Percentiles rank a stretch among this genome's conserved stretches.
phyloP scores from a whole-genome alignment of 352 stramenopile species.

The Globisporangium nagaii region DNA sequence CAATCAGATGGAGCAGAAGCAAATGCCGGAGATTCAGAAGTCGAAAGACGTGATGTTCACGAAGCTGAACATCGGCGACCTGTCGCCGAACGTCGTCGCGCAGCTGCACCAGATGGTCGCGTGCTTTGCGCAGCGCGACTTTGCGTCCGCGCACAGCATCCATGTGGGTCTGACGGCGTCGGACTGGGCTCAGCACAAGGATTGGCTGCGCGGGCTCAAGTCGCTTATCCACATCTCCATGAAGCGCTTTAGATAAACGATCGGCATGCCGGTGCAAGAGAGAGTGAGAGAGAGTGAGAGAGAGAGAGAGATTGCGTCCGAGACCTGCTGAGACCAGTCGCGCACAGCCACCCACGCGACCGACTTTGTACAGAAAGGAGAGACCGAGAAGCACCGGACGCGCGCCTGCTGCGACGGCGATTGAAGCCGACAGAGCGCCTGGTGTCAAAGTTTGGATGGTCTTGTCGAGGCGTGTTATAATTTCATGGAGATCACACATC shows the following conservation, averaged over 20 bases:
- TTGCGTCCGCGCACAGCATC: slow-evolving; percentile 71
- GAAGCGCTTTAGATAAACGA: slow-evolving; percentile 86
- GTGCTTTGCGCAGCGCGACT: slow-evolving; percentile 76
- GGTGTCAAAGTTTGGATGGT: too few relatives aligned
- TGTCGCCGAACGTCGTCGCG: slow-evolving; percentile 64
- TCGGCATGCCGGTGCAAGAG: too few relatives aligned
- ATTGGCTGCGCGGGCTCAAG: slow-evolving; percentile 97
- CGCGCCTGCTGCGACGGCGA: too few relatives aligned
- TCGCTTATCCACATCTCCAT: slow-evolving; percentile 93
- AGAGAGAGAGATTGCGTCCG: not conserved
- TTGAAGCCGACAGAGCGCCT: too few relatives aligned
- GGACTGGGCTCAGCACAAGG: slow-evolving; percentile 96
- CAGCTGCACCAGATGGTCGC: slow-evolving; percentile 77
- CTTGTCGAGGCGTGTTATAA: too few relatives aligned
- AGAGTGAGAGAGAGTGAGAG: too few relatives aligned
- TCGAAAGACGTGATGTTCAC: slow-evolving; percentile 84
- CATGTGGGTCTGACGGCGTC: slow-evolving; percentile 90
- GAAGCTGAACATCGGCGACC: slow-evolving; percentile 78
- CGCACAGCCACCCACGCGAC: too few relatives aligned
- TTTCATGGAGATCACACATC: too few relatives aligned
- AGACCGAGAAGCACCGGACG: too few relatives aligned
- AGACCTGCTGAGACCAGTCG: too few relatives aligned
- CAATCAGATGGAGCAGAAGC: slow-evolving; percentile 82
- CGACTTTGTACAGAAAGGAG: too few relatives aligned
- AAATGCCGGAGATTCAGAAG: slow-evolving; percentile 82